Evolutionary conservation across 148 eudicot species (phyloP).

Genomic region (Persicaria maculosa): DNA sequence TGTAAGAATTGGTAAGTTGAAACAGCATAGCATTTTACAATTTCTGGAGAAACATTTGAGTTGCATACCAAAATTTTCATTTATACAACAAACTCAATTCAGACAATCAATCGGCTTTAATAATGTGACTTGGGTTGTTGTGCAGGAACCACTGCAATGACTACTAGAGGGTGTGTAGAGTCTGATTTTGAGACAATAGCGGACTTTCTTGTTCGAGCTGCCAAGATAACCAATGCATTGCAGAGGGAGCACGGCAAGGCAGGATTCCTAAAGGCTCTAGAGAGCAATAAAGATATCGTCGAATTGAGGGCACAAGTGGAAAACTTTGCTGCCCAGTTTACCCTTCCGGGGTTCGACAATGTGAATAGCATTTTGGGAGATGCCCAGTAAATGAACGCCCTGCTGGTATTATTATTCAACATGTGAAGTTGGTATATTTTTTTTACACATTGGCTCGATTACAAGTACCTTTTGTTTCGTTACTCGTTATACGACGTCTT

Average conservation of each 20-base stretch:
- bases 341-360: constrained; percentile 74
- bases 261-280: constrained; percentile 51
- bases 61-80: neutral
- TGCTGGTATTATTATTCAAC: neutral
- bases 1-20: constrained; percentile 37
- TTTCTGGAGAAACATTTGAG: neutral
- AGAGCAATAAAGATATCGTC: constrained; percentile 55
- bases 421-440: constrained; percentile 3
- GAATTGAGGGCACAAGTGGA: constrained; percentile 63
- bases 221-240: constrained; percentile 51
- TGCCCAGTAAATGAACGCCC: constrained; percentile 5
- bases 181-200: constrained; percentile 78
- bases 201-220: constrained; percentile 72
- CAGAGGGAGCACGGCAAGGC: constrained; percentile 71
- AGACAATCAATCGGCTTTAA: neutral
- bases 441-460: neutral
- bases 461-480: neutral
- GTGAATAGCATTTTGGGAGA: constrained; percentile 12
- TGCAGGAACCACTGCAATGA: constrained; percentile 97
- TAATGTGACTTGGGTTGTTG: neutral
- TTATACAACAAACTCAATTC: neutral
- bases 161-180: constrained; percentile 86
- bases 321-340: constrained; percentile 69
- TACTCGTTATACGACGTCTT: neutral
- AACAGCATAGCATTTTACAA: neutral